Base-by-base conservation (phyloP, 805 yeast genomes). In the Lipomyces chichibuensis region DNA sequence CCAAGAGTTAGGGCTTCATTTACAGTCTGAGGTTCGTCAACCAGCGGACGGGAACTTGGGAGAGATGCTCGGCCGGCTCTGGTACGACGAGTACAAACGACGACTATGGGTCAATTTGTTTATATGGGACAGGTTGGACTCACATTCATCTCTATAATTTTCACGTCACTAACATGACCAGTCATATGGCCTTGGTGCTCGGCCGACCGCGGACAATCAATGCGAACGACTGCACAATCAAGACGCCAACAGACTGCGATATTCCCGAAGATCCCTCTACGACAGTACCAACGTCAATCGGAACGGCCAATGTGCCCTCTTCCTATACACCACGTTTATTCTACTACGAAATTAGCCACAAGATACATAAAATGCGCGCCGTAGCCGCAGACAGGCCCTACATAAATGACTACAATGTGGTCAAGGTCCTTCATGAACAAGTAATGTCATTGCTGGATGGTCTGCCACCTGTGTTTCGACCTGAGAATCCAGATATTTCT, bases 241-340 rank as follows among this genome's bases (percentile, higher is more conserved):
- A 49, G 52, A 49, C 52, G 52, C 52, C 52, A 49, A 49, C 52
- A 49, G 52, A 49, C 52, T 49, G 52, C 52, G 52, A 49, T 49
- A 49, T 49, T 49, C 52, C 52, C 25, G 52, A 49, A 49, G 52
- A 49, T 49, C 52, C 52, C 52, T 49, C 4, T 49, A 49, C 20
- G 52, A 49, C 52, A 13, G 52, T 49, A 49, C 52, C 52, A 49
- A 49, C 52, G 25, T n/a, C 52, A 49, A 49, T 49, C 52, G 52
- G 52, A 13, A 13, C 3, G 52, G 25, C 11, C 52, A 49, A 49
- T 49, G 52, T 49, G 52, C 52, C 52, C 52, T 49, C 52, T 49
- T 49, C 52, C 25, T 49, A 49, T 11, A 49, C 52, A 49, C 52
- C 52, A 49, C 52, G 52, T 13, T 2, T 49, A 49, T 49, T 49